These are phyloP conservation scores for Ceratobasidium sp. DNA, from an alignment of 1,284 basidiomycete species.

Conservation along the genomic window DNA sequence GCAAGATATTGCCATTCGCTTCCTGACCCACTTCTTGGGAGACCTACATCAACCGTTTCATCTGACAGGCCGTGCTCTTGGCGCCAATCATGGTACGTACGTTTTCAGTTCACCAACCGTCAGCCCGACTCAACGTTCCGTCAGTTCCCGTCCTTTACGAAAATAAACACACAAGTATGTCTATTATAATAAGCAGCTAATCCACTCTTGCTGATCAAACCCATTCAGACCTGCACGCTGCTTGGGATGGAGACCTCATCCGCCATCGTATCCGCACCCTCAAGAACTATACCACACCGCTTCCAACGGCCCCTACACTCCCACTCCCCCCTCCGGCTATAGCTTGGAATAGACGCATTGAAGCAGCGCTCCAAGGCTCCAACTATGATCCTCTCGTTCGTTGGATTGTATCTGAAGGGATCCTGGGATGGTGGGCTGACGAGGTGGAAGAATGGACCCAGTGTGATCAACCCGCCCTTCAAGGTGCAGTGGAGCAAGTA, in stretches of 20 bases:
- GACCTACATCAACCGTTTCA: conserved; percentile 95
- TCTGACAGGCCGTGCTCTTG: conserved; percentile 84
- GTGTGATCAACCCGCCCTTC: conserved; percentile 65
- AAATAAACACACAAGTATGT: conserved; percentile 52
- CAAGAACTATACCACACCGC: conserved; percentile 81
- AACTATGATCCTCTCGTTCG: conserved; percentile 93
- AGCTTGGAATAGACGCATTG: conserved; percentile 63
- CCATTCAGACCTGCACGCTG: conserved; percentile 81
- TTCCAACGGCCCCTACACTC: conserved; percentile 61
- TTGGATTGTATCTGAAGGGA: conserved; percentile 87
- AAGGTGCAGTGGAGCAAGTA: conserved; percentile 48
- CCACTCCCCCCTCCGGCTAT: conserved; percentile 40
- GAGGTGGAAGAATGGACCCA: conserved; percentile 74
- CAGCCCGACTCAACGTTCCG: conserved; percentile 43
- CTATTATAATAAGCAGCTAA: no score
- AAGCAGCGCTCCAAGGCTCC: conserved; percentile 78
- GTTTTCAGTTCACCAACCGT: neutral
- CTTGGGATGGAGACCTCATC: conserved; percentile 88
- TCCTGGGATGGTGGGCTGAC: conserved; percentile 73
- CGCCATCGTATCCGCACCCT: conserved; percentile 83
- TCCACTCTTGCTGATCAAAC: neutral
- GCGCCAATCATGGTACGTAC: conserved; percentile 75
- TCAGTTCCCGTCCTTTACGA: conserved; percentile 56
- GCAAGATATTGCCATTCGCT: conserved; percentile 78
- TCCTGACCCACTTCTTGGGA: conserved; percentile 91